Percentiles rank a stretch among this genome's conserved stretches.
Evolutionary conservation across 1,139 yeast genomes (phyloP).

Genomic region (Pichia sp.): DNA sequence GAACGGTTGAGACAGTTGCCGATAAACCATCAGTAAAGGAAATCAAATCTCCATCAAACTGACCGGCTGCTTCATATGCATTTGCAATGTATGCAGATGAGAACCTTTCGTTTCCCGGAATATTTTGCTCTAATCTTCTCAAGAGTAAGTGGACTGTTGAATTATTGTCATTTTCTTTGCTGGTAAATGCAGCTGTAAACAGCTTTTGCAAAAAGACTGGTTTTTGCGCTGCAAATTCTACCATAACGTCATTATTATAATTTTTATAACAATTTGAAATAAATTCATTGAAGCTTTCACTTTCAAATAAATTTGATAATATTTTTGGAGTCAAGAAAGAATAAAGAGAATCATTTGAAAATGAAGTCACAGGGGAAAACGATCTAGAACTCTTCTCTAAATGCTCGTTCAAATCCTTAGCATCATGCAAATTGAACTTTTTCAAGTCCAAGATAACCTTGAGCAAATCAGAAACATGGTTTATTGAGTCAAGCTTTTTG

Average conservation of each 20-base stretch:
- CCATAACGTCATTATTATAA: conserved; percentile 20
- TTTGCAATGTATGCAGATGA: not conserved
- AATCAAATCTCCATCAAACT: not conserved
- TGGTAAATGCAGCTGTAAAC: conserved; percentile 6
- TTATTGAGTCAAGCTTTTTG: conserved; percentile 23
- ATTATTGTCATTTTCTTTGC: conserved; percentile 1
- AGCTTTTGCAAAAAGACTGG: conserved; percentile 13
- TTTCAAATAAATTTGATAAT: conserved; percentile 27
- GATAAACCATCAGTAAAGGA: not conserved
- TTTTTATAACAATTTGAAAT: conserved; percentile 24
- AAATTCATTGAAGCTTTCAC: conserved; percentile 21
- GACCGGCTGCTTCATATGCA: not conserved
- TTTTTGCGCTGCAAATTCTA: conserved; percentile 18
- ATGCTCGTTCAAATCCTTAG: conserved; percentile 27
- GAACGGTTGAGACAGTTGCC: not conserved
- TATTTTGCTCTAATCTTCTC: conserved; percentile 16
- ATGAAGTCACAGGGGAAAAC: conserved; percentile 6
- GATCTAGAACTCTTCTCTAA: conserved; percentile 27
- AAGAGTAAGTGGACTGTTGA: conserved; percentile 7
- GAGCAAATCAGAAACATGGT: conserved; percentile 7
- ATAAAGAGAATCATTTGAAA: conserved; percentile 19
- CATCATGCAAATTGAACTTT: conserved; percentile 20
- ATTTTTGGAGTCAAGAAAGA: conserved; percentile 31
- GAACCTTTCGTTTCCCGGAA: conserved; percentile 13
- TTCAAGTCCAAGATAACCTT: conserved; percentile 10